Evolutionary conservation across 176 grass and related monocot species (phyloP), one percentile per base, ranked within the genome.

Genomic region (Pontederia crassipes): DNA sequence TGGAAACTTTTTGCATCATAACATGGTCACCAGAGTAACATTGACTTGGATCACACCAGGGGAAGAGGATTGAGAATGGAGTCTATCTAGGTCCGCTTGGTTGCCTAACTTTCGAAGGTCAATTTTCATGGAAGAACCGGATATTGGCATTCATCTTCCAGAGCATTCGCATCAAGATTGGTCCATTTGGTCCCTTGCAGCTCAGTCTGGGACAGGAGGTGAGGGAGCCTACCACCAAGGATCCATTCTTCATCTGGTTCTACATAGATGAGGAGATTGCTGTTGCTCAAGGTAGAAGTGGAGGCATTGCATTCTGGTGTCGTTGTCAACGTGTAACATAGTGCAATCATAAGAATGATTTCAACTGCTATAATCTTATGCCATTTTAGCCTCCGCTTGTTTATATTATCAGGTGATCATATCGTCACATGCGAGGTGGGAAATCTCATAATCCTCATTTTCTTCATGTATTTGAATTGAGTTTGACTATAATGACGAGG

Each of bases 81-180:
- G 52, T 90, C 45, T 96, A 90, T 71, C 66, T 96, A 51, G 86
- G 92, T 0, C 81, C 92, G 0, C 50, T 73, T 47, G 92, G 83
- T 3, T 73, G 68, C 59, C 57, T 96, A 67, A 80, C 76, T 11
- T 96, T 96, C 62, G 92, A 90, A 59, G 92, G 91, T 56, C 69
- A 80, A 24, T 28, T 96, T 28, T 96, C 87, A 17, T 96, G 86
- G 86, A 88, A 90, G 74, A 87, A 88, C 65, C 90, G 75, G 65
- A 96, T 90, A 51, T 79, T 96, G 11, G 92, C 86, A 20, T 96
- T 96, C 62, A 80, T 96, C 66, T 96, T 96, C 7, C 81, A 90
- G 54, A 69, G 76, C 10, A 12, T 96, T 40, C 68, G 75, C 56
- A 54, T 90, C 20, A 96, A 90, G 76, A 12, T 90, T 0, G 86